phyloP scores from a whole-genome alignment of 805 yeast genomes.

The Saccharomycopsis sp. region DNA sequence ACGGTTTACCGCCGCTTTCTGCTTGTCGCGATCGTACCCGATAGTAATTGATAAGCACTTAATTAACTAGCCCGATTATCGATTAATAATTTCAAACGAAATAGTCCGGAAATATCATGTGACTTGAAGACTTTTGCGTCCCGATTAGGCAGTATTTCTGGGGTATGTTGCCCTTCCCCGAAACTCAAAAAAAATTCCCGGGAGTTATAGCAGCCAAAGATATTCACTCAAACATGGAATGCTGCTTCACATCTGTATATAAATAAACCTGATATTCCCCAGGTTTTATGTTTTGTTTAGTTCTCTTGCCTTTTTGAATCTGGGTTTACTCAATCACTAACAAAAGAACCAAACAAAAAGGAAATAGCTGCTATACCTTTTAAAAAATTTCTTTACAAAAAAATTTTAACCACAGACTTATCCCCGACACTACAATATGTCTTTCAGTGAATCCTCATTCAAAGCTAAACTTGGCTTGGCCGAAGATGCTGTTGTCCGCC shows the following conservation, averaged over 20 bases:
- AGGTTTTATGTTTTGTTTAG: not conserved
- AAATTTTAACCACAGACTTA: not conserved
- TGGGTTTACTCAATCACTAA: too few species aligned
- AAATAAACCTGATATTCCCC: not conserved
- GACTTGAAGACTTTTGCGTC: not conserved
- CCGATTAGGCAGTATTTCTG: not conserved
- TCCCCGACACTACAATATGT: conserved; percentile 10
- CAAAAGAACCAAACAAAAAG: not conserved
- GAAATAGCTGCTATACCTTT: not conserved
- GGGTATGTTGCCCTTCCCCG: not conserved
- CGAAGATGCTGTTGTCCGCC: conserved; percentile 63
- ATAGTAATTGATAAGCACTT: not conserved
- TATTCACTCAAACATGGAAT: not conserved
- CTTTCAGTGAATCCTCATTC: conserved; percentile 26
- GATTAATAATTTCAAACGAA: not conserved
- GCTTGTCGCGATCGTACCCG: not conserved
- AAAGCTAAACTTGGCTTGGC: conserved; percentile 40
- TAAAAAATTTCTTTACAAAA: not conserved
- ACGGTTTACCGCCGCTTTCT: not conserved
- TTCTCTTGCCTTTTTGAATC: not conserved
- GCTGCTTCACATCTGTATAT: not conserved
- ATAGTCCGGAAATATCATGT: not conserved
- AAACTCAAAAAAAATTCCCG: not conserved
- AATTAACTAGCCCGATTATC: not conserved
- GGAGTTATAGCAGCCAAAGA: not conserved